These are phyloP conservation scores for Scheffersomyces spartinae DNA, from an alignment of 805 yeast genomes.

Conservation along the genomic window DNA sequence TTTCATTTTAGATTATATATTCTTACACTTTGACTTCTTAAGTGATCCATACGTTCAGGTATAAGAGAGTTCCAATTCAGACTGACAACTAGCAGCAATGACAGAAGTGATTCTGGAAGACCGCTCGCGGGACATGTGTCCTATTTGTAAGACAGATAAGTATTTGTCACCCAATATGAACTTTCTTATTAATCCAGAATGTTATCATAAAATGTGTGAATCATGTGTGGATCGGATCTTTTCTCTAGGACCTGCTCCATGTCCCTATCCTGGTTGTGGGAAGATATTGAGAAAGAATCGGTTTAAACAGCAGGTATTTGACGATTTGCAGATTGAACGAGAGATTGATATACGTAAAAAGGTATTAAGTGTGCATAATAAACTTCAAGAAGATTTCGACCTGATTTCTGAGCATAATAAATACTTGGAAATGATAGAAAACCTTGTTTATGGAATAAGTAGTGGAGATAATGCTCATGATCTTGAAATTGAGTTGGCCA, in stretches of 20 bases:
- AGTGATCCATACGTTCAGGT: too few species aligned
- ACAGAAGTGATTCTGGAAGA: too few species aligned
- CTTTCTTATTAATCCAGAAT: constrained; percentile 90
- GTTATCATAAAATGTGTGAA: constrained; percentile 96
- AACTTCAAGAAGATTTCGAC: constrained; percentile 62
- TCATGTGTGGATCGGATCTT: constrained; percentile 94
- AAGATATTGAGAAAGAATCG: constrained; percentile 77
- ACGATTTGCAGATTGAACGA: constrained; percentile 78
- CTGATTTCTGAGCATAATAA: constrained; percentile 50
- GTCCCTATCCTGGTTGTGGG: constrained; percentile 89
- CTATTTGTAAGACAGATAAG: constrained; percentile 91
- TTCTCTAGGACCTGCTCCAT: constrained; percentile 90
- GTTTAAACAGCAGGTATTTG: constrained; percentile 88
- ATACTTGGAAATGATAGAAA: constrained; percentile 79
- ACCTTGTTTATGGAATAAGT: constrained; percentile 63
- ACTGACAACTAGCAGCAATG: too few species aligned
- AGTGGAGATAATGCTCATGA: constrained; percentile 57
- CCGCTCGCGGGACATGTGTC: constrained; percentile 73
- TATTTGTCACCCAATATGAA: constrained; percentile 89
- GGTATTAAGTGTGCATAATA: constrained; percentile 68
- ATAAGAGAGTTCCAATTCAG: too few species aligned
- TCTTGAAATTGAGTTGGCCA: constrained; percentile 53
- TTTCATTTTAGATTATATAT: too few species aligned
- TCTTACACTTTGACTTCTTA: too few species aligned
- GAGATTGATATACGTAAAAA: constrained; percentile 86